Evolutionary conservation across 2,329 filamentous ascomycete genomes (phyloP).

Genomic region (Rhynchosporium graminicola): DNA sequence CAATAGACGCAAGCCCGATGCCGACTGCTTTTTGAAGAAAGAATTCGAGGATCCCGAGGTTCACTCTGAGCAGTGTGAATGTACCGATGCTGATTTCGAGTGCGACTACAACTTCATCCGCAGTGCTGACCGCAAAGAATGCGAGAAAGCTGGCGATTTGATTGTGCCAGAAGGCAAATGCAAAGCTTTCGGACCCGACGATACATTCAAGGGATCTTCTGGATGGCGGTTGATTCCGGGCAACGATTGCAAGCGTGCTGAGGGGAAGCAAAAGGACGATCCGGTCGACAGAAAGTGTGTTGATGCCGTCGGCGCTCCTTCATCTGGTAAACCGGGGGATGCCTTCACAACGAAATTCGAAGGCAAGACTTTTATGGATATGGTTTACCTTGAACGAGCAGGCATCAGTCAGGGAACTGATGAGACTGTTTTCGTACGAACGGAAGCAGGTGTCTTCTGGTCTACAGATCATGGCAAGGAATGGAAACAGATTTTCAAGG

Average conservation of each 20-base stretch:
- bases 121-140: slow-evolving; percentile 66
- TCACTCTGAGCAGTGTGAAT: slow-evolving; percentile 74
- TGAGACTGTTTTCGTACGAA: slow-evolving; percentile 67
- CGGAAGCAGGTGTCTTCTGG: slow-evolving; percentile 58
- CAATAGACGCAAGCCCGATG: slow-evolving; percentile 79
- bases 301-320: slow-evolving; percentile 56
- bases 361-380: slow-evolving; percentile 53
- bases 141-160: slow-evolving; percentile 64
- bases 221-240: slow-evolving; percentile 92
- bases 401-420: slow-evolving; percentile 64
- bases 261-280: slow-evolving; percentile 67
- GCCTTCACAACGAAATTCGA: slow-evolving; percentile 61
- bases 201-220: slow-evolving; percentile 80
- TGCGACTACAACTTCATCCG: slow-evolving; percentile 91
- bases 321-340: slow-evolving; percentile 65
- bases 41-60: slow-evolving; percentile 79
- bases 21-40: slow-evolving; percentile 84
- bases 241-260: slow-evolving; percentile 66
- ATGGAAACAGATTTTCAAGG: slow-evolving; percentile 73
- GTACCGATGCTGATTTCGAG: slow-evolving; percentile 84
- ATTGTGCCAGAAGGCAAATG: slow-evolving; percentile 72
- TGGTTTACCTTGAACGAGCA: slow-evolving; percentile 77
- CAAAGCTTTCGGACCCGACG: slow-evolving; percentile 50
- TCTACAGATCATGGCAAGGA: slow-evolving; percentile 85
- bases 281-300: slow-evolving; percentile 75